Percentiles rank a stretch among this genome's conserved stretches.
These are phyloP conservation scores for Eutrema japonicum DNA, from an alignment of 345 rosid species.

Conservation along the genomic window DNA sequence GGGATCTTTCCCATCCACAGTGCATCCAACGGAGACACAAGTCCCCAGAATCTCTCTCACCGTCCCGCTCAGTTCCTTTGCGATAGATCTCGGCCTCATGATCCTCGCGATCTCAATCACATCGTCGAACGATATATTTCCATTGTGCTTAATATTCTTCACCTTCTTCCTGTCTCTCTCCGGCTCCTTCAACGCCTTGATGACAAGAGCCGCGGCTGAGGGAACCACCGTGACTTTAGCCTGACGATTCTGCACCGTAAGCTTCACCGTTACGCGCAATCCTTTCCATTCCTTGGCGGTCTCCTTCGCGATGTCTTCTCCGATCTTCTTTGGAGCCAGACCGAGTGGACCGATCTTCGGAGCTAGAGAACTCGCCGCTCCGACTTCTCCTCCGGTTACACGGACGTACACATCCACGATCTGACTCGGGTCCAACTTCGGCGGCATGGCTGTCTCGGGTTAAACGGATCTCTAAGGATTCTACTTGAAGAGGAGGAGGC, in stretches of 20 bases:
- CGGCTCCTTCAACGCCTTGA: constrained; percentile 81
- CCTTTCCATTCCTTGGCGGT: constrained; percentile 72
- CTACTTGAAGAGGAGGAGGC: constrained; percentile 38
- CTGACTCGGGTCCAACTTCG: constrained; percentile 56
- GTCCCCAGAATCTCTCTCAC: constrained; percentile 81
- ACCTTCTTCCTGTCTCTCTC: constrained; percentile 83
- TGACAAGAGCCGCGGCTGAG: constrained; percentile 77
- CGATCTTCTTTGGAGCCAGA: constrained; percentile 83
- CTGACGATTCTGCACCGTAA: constrained; percentile 85
- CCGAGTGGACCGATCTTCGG: constrained; percentile 83
- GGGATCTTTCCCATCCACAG: constrained; percentile 74
- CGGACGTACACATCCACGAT: constrained; percentile 62
- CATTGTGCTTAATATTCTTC: constrained; percentile 71
- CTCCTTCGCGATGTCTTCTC: constrained; percentile 72
- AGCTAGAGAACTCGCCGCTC: constrained; percentile 64
- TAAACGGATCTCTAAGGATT: background rate
- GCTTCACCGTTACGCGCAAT: constrained; percentile 74
- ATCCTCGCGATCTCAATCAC: constrained; percentile 75
- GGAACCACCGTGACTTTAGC: constrained; percentile 82
- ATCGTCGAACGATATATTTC: constrained; percentile 66
- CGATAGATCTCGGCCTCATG: constrained; percentile 75
- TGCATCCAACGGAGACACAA: constrained; percentile 77
- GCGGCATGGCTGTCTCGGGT: constrained; percentile 53
- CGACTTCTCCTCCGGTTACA: constrained; percentile 64
- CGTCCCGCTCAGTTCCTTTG: constrained; percentile 63